Evolutionary conservation across 2,329 filamentous ascomycete genomes (phyloP).

Genomic region (Microdochium nivale): DNA sequence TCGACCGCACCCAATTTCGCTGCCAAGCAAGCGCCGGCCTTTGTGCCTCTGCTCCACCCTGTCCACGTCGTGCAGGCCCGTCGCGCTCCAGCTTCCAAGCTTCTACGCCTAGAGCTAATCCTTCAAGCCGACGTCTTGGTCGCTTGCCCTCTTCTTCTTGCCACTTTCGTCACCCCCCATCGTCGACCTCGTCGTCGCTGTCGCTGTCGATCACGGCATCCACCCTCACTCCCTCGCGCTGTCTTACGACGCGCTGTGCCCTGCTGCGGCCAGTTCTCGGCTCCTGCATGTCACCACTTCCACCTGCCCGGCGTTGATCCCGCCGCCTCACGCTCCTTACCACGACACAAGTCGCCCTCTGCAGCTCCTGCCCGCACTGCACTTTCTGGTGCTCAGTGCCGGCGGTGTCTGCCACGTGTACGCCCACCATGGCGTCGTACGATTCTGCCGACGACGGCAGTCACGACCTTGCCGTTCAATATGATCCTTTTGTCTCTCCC

Average conservation of each 20-base stretch:
- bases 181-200: background rate
- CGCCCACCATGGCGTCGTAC: background rate
- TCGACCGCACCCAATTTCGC: no score
- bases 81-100: background rate
- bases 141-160: background rate
- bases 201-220: background rate
- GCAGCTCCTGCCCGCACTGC: background rate
- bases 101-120: background rate
- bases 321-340: background rate
- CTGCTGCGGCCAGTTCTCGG: background rate
- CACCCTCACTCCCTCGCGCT: background rate
- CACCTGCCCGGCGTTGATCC: background rate
- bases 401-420: background rate
- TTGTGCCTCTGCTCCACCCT: background rate
- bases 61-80: background rate
- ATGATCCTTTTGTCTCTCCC: slow-evolving; percentile 51
- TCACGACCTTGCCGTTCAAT: slow-evolving; percentile 4
- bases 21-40: no score
- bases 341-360: background rate
- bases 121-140: background rate
- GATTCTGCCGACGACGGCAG: slow-evolving; percentile 15
- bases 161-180: background rate
- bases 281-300: background rate
- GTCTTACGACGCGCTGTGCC: background rate
- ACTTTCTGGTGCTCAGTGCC: background rate